phyloP scores from a whole-genome alignment of 2,329 filamentous ascomycete species.

The Penicillium decumbens region DNA sequence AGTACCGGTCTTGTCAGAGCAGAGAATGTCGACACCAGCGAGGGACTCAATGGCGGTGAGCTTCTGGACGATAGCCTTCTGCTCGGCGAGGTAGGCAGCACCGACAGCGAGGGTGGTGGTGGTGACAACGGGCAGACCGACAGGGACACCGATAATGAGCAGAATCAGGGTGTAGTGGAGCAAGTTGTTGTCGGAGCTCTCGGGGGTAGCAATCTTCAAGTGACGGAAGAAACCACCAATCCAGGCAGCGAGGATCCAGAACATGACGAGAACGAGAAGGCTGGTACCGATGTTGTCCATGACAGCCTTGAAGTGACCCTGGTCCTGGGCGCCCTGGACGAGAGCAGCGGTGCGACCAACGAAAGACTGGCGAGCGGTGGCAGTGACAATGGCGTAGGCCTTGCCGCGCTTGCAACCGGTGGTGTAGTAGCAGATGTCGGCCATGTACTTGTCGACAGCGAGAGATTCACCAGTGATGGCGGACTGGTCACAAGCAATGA shows the following conservation, averaged over 20 bases:
- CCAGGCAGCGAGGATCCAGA: conserved; percentile 70
- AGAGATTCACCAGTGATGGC: conserved; percentile 77
- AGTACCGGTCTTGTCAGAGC: conserved; percentile 78
- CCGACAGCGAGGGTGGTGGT: conserved; percentile 73
- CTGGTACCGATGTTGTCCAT: conserved; percentile 76
- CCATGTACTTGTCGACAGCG: conserved; percentile 60
- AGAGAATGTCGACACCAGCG: conserved; percentile 70
- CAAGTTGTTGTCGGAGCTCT: conserved; percentile 58
- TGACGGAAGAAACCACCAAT: conserved; percentile 75
- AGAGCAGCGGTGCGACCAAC: conserved; percentile 70
- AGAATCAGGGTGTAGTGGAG: conserved; percentile 66
- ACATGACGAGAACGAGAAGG: conserved; percentile 70
- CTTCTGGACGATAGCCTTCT: conserved; percentile 76
- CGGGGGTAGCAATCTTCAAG: conserved; percentile 52
- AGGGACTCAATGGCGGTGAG: conserved; percentile 73
- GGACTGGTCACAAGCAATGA: conserved; percentile 71
- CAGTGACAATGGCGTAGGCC: conserved; percentile 64
- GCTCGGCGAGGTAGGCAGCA: conserved; percentile 70
- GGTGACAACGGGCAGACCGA: conserved; percentile 74
- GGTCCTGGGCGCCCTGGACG: conserved; percentile 69
- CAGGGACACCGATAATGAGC: conserved; percentile 72
- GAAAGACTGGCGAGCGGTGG: conserved; percentile 67
- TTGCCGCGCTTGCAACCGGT: conserved; percentile 78
- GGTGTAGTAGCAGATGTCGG: conserved; percentile 71
- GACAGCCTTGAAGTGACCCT: conserved; percentile 76